phyloP scores from a whole-genome alignment of 805 yeast species.

The Ogataea ganodermae region DNA sequence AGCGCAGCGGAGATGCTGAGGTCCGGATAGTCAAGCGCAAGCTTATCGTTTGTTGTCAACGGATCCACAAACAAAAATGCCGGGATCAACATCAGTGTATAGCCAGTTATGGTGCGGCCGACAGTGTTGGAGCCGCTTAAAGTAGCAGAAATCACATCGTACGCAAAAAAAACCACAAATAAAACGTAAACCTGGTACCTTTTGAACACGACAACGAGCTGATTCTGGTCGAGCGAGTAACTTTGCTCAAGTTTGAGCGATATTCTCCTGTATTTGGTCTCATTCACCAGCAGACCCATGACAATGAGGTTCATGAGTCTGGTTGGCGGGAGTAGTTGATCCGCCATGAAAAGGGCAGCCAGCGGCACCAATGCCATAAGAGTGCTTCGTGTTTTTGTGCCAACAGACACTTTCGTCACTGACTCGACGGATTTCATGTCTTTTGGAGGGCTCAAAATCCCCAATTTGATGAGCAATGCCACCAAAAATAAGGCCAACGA shows the following conservation, averaged over 20 bases:
- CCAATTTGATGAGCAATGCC: slow-evolving; percentile 10
- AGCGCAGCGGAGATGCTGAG: slow-evolving; percentile 15
- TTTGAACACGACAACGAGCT: slow-evolving; percentile 6
- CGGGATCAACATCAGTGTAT: slow-evolving; percentile 25
- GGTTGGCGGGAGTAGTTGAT: slow-evolving; percentile 29
- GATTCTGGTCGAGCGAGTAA: slow-evolving; percentile 19
- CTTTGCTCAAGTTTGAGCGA: slow-evolving; percentile 24
- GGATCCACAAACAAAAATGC: slow-evolving; percentile 22
- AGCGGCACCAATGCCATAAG: slow-evolving; percentile 18
- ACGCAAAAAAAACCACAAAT: slow-evolving; percentile 15
- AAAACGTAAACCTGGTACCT: slow-evolving; percentile 24
- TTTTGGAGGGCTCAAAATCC: background rate
- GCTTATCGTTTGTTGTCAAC: background rate
- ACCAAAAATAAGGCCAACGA: slow-evolving; percentile 22
- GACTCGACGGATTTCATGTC: background rate
- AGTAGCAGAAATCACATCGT: slow-evolving; percentile 14
- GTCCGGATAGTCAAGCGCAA: slow-evolving; percentile 11
- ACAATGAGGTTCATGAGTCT: slow-evolving; percentile 29
- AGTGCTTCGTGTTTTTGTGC: background rate
- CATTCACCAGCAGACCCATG: slow-evolving; percentile 22
- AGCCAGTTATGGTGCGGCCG: slow-evolving; percentile 17
- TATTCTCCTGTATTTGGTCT: slow-evolving; percentile 11
- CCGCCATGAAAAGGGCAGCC: slow-evolving; percentile 23
- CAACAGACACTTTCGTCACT: background rate
- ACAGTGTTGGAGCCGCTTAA: background rate